These are phyloP conservation scores for Pythium apleroticum DNA, from an alignment of 352 stramenopile genomes.

Conservation along the genomic window DNA sequence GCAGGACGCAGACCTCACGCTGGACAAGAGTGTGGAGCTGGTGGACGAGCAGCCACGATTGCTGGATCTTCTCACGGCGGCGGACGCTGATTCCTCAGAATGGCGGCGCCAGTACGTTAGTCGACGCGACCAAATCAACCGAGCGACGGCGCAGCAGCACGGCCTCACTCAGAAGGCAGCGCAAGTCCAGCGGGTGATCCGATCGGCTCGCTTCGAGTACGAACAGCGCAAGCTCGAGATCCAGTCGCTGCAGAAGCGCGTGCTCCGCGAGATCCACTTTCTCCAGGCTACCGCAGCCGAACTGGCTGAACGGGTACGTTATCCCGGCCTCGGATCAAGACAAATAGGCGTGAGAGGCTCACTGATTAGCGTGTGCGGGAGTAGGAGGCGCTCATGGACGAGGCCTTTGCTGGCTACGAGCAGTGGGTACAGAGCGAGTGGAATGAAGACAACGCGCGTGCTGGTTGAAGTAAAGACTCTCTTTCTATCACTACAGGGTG, in stretches of 20 bases:
- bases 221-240: constrained; percentile 59
- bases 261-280: constrained; percentile 62
- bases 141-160: background rate
- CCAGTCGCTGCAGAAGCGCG: constrained; percentile 46
- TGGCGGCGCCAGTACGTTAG: constrained; percentile 16
- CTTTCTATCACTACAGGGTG: constrained; percentile 40
- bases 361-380: background rate
- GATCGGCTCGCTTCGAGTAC: constrained; percentile 41
- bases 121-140: constrained; percentile 11
- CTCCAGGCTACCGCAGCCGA: constrained; percentile 44
- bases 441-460: background rate
- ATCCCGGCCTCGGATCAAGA: too few relatives aligned
- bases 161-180: background rate
- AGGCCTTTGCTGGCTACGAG: constrained; percentile 58
- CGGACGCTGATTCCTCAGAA: constrained; percentile 2
- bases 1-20: constrained; percentile 5
- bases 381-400: constrained; percentile 60
- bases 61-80: background rate
- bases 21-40: constrained; percentile 5
- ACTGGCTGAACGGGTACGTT: constrained; percentile 44
- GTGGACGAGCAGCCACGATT: background rate
- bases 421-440: constrained; percentile 27
- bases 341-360: background rate
- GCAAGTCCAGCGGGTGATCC: constrained; percentile 41
- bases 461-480: constrained; percentile 7